Conservation (phyloP, 768 basidiomycete genomes). For the Paxillus ammoniavirescens region DNA sequence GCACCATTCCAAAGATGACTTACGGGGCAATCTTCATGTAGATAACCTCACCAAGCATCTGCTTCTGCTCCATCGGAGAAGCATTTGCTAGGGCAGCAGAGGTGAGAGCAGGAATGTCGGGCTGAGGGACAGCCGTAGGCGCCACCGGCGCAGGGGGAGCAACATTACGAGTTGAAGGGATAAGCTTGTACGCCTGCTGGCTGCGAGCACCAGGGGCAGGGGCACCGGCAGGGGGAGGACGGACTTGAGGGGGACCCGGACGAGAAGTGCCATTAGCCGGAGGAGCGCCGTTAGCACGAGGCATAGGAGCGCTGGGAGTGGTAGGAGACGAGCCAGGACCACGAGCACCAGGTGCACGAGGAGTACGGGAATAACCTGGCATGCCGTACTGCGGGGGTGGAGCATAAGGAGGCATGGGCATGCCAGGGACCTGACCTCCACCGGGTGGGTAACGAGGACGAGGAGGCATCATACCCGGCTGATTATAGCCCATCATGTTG, state of each 20-base stretch:
- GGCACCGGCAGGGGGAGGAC: conserved; percentile 43
- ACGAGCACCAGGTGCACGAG: conserved; percentile 63
- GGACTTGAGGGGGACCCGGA: conserved; percentile 38
- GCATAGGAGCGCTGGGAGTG: conserved; percentile 57
- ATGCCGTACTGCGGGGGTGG: conserved; percentile 76
- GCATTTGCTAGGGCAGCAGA: conserved; percentile 60
- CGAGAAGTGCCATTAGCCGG: conserved; percentile 56
- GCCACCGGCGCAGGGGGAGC: conserved; percentile 31
- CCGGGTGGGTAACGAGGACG: conserved; percentile 79
- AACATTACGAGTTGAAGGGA: conserved; percentile 37
- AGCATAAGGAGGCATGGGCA: conserved; percentile 77
- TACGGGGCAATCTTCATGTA: conserved; percentile 88
- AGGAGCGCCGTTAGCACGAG: conserved; percentile 63
- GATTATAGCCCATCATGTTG: conserved; percentile 77
- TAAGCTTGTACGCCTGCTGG: conserved; percentile 32
- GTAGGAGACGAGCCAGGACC: conserved; percentile 72
- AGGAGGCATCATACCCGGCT: conserved; percentile 85
- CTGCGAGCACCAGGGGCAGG: conserved; percentile 41
- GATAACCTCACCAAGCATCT: conserved; percentile 96
- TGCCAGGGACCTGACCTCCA: conserved; percentile 69
- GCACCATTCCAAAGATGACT: conserved; percentile 28
- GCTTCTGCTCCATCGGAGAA: conserved; percentile 88
- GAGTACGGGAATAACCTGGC: conserved; percentile 58
- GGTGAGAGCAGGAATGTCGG: conserved; percentile 56
- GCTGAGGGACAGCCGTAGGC: conserved; percentile 41